Percentiles rank a stretch among this genome's conserved stretches.
These are phyloP conservation scores for Mrakia gelida DNA, from an alignment of 768 basidiomycete species.

Conservation along the genomic window DNA sequence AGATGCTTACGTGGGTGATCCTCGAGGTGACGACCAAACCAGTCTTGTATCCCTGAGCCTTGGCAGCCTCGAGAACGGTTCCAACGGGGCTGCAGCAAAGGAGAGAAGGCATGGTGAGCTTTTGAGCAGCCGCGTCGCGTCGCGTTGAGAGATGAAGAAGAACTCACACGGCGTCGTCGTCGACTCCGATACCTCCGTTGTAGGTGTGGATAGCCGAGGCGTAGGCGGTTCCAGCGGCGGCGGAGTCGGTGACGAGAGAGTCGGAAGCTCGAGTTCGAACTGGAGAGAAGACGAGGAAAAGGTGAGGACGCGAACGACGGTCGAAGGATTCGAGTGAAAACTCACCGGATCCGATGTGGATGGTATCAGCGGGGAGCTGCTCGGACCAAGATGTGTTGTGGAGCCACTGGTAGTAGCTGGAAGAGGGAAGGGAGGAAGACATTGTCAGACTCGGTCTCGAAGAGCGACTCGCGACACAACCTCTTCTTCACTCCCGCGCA, in stretches of 20 bases:
- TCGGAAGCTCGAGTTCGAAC: conserved; percentile 32
- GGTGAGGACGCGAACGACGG: neutral
- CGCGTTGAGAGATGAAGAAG: too few relatives aligned
- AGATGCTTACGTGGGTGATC: conserved; percentile 15
- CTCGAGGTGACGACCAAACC: conserved; percentile 30
- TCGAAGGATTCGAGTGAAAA: neutral
- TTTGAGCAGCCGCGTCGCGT: too few relatives aligned
- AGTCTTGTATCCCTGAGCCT: conserved; percentile 35
- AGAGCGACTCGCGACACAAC: neutral
- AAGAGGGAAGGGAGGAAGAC: neutral
- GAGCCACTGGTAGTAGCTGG: conserved; percentile 31
- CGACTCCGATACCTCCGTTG: conserved; percentile 30
- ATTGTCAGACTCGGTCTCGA: neutral
- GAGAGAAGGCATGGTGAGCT: too few relatives aligned
- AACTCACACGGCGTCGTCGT: conserved; percentile 9
- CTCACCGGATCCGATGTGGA: conserved; percentile 36
- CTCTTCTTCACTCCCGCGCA: neutral
- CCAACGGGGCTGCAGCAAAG: conserved; percentile 15
- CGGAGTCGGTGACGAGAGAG: conserved; percentile 37
- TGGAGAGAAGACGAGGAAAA: neutral
- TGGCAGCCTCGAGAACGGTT: conserved; percentile 40
- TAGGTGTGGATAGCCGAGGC: conserved; percentile 34
- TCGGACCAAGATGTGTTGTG: conserved; percentile 8
- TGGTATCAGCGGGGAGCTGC: conserved; percentile 35
- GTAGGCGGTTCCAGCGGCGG: conserved; percentile 41